Conservation (phyloP, 2,329 filamentous ascomycete genomes). For the Reticulascus tulasneorum region DNA sequence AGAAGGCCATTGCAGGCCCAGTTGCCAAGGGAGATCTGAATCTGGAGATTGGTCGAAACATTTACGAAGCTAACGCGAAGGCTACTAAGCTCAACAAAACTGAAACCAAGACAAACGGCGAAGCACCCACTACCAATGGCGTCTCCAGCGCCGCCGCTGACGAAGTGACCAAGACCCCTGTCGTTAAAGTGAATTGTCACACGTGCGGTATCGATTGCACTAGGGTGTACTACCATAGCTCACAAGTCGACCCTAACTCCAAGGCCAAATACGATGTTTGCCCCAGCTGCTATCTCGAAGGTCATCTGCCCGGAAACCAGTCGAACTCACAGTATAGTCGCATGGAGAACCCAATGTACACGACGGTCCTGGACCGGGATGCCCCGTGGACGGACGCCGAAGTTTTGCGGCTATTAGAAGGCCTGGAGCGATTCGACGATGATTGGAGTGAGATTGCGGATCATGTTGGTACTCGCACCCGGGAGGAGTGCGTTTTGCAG, state of each 20-base stretch:
- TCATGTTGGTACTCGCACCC: conserved; percentile 84
- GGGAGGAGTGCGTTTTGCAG: conserved; percentile 94
- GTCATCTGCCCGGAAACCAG: conserved; percentile 75
- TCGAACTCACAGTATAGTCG: conserved; percentile 79
- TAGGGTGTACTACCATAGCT: conserved; percentile 56
- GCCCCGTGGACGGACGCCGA: conserved; percentile 90
- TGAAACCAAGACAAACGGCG: conserved; percentile 72
- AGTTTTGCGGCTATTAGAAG: conserved; percentile 83
- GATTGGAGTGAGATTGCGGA: conserved; percentile 93
- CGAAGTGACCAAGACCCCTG: conserved; percentile 61
- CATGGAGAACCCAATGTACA: conserved; percentile 83
- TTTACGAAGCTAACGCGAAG: conserved; percentile 90
- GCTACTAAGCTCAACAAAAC: conserved; percentile 64
- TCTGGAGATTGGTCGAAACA: conserved; percentile 88
- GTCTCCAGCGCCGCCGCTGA: conserved; percentile 47
- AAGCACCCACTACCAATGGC: conserved; percentile 65
- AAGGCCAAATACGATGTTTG: conserved; percentile 84
- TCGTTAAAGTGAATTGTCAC: conserved; percentile 75
- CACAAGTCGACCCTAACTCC: conserved; percentile 52
- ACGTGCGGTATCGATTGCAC: conserved; percentile 90
- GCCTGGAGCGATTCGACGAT: conserved; percentile 87
- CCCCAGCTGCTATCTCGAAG: conserved; percentile 84
- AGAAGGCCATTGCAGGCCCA: conserved; percentile 61
- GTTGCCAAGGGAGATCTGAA: conserved; percentile 77
- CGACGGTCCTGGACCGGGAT: conserved; percentile 74